These are phyloP conservation scores for Grosmannia serpens DNA, from an alignment of 2,329 filamentous ascomycete species.

Conservation along the genomic window DNA sequence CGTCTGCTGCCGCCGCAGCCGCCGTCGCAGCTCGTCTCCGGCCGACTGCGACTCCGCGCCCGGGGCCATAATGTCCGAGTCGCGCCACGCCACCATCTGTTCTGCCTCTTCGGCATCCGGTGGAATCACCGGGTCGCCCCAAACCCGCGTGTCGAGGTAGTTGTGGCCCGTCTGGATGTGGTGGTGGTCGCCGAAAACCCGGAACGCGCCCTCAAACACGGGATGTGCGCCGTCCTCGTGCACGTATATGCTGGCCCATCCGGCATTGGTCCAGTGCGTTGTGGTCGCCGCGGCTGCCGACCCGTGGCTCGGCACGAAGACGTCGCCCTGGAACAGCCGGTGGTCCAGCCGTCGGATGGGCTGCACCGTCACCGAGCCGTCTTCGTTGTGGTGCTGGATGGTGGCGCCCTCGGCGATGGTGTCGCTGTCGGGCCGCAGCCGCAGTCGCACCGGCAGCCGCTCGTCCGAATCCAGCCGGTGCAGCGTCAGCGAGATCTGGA, in stretches of 20 bases:
- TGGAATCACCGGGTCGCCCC: slow-evolving; percentile 56
- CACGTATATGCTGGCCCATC: slow-evolving; percentile 77
- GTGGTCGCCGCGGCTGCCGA: slow-evolving; percentile 30
- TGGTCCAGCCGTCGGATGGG: slow-evolving; percentile 61
- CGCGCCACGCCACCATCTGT: slow-evolving; percentile 82
- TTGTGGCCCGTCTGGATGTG: slow-evolving; percentile 68
- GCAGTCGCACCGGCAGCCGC: slow-evolving; percentile 60
- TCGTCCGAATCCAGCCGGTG: slow-evolving; percentile 38
- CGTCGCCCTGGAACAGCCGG: slow-evolving; percentile 71
- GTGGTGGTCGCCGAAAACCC: slow-evolving; percentile 69
- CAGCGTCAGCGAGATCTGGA: slow-evolving; percentile 74
- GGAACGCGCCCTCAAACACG: slow-evolving; percentile 84
- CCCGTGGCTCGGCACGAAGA: slow-evolving; percentile 46
- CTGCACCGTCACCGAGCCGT: slow-evolving; percentile 63
- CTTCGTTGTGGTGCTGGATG: slow-evolving; percentile 57
- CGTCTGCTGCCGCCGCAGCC: slow-evolving; percentile 14
- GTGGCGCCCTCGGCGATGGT: slow-evolving; percentile 67
- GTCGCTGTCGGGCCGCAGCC: slow-evolving; percentile 83
- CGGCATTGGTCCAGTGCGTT: slow-evolving; percentile 64
- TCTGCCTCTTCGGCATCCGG: slow-evolving; percentile 35
- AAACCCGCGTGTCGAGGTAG: slow-evolving; percentile 62
- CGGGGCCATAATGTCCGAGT: slow-evolving; percentile 61
- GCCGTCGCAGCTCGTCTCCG: slow-evolving; percentile 50
- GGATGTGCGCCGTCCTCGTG: slow-evolving; percentile 65
- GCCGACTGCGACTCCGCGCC: slow-evolving; percentile 27